Conservation (phyloP, 805 yeast genomes). For the Kazachstania bromeliacearum region DNA sequence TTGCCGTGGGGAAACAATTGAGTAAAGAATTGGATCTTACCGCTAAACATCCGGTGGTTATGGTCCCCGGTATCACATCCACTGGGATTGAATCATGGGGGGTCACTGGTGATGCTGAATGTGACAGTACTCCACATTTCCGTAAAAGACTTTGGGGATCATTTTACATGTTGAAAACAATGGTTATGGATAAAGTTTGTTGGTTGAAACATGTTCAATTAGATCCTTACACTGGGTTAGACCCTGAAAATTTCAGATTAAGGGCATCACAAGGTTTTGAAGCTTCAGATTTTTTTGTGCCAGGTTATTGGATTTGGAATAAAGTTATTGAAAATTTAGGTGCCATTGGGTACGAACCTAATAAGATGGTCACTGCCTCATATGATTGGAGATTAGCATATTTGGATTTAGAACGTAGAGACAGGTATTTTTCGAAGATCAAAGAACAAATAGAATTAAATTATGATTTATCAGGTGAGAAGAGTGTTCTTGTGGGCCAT, state of each 20-base stretch:
- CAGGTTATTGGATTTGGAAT: slow-evolving; percentile 99
- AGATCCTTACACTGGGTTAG: slow-evolving; percentile 86
- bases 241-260: slow-evolving; percentile 71
- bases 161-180: slow-evolving; percentile 84
- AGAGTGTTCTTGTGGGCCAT: slow-evolving; percentile 75
- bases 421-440: slow-evolving; percentile 71
- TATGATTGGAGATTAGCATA: slow-evolving; percentile 96
- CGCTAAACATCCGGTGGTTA: slow-evolving; percentile 67
- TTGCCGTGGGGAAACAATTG: slow-evolving; percentile 75
- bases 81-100: slow-evolving; percentile 96
- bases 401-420: slow-evolving; percentile 78
- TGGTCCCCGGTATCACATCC: slow-evolving; percentile 94
- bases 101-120: slow-evolving; percentile 58
- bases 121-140: slow-evolving; percentile 78
- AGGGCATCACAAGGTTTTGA: slow-evolving; percentile 95
- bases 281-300: slow-evolving; percentile 91
- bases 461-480: slow-evolving; percentile 44
- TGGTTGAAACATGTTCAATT: slow-evolving; percentile 89
- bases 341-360: slow-evolving; percentile 88
- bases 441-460: slow-evolving; percentile 63
- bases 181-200: slow-evolving; percentile 85
- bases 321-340: slow-evolving; percentile 90
- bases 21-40: slow-evolving; percentile 39
- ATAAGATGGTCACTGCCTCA: slow-evolving; percentile 81
- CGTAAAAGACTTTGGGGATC: slow-evolving; percentile 95